Conservation (phyloP, 805 yeast genomes). For the Candida chilensis region DNA sequence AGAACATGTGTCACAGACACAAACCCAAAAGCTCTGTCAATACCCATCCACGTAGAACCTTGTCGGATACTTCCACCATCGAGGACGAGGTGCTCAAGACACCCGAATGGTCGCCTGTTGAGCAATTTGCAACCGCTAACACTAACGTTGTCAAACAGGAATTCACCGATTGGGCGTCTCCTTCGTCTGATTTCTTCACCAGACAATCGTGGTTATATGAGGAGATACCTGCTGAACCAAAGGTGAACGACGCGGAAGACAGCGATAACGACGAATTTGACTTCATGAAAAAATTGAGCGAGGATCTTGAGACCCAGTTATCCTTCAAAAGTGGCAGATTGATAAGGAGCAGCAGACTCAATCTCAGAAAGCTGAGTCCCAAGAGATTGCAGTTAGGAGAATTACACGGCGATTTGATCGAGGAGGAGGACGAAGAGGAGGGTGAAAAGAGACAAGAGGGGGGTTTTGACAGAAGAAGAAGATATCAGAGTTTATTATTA, state of each 20-base stretch:
- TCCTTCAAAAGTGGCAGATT: not conserved
- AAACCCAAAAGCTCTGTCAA: not conserved
- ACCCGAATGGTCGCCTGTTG: no score
- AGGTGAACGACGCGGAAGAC: constrained; percentile 1
- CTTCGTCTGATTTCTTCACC: constrained; percentile 3
- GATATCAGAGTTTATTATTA: not conserved
- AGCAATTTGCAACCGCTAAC: no score
- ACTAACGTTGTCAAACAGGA: no score
- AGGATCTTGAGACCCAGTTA: no score
- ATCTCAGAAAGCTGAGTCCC: constrained; percentile 8
- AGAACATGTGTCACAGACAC: not conserved
- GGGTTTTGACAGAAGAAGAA: not conserved
- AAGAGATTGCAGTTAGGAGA: constrained; percentile 6
- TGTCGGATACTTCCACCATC: not conserved
- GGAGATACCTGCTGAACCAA: constrained; percentile 1
- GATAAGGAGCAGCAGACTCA: not conserved
- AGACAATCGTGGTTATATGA: constrained; percentile 5
- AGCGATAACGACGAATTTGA: not conserved
- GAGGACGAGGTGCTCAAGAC: not conserved
- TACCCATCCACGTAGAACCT: not conserved
- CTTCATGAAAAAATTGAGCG: no score
- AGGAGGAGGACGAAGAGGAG: not conserved
- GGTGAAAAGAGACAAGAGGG: not conserved
- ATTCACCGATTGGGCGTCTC: constrained; percentile 3
- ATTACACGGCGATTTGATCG: constrained; percentile 1